Percentiles rank a stretch among this genome's conserved stretches.
Conservation (phyloP, 345 rosid species). For the Conringia planisiliqua region DNA sequence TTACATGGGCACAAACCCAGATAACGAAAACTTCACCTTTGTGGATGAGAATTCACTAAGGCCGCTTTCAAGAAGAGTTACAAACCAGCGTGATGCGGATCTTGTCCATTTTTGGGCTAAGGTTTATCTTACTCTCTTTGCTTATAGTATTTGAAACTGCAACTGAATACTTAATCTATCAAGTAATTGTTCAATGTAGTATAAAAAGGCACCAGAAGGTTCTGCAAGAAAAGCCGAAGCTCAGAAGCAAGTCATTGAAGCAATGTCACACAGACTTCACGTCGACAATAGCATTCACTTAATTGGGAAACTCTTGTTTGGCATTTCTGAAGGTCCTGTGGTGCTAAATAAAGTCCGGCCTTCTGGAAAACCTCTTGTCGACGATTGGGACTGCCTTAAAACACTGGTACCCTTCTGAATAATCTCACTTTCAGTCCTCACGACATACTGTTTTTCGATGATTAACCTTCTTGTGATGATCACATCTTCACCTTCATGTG, state of each 20-base stretch:
- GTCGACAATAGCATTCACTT: constrained; percentile 63
- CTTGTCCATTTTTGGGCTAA: constrained; percentile 89
- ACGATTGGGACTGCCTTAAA: constrained; percentile 89
- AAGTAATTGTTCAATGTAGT: constrained; percentile 40
- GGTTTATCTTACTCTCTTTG: constrained; percentile 37
- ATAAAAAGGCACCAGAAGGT: constrained; percentile 87
- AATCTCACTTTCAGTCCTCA: not conserved
- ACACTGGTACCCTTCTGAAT: constrained; percentile 46
- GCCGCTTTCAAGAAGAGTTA: constrained; percentile 51
- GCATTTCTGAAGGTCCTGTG: constrained; percentile 54
- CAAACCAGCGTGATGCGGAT: constrained; percentile 96
- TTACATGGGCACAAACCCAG: constrained; percentile 89
- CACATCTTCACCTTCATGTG: not conserved
- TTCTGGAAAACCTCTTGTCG: constrained; percentile 75
- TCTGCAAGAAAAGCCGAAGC: constrained; percentile 65
- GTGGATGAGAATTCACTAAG: constrained; percentile 55
- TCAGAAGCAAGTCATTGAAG: constrained; percentile 77
- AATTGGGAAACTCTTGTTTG: constrained; percentile 75
- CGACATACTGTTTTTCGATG: not conserved
- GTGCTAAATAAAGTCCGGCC: constrained; percentile 54
- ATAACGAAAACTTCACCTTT: constrained; percentile 74
- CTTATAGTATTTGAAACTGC: not conserved
- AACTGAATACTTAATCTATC: not conserved
- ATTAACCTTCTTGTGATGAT: constrained; percentile 3
- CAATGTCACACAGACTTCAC: constrained; percentile 84